Evolutionary conservation across 352 stramenopile species (phyloP), one percentile per base, ranked within the genome.

Genomic region (Thalassiosira mediterranea): DNA sequence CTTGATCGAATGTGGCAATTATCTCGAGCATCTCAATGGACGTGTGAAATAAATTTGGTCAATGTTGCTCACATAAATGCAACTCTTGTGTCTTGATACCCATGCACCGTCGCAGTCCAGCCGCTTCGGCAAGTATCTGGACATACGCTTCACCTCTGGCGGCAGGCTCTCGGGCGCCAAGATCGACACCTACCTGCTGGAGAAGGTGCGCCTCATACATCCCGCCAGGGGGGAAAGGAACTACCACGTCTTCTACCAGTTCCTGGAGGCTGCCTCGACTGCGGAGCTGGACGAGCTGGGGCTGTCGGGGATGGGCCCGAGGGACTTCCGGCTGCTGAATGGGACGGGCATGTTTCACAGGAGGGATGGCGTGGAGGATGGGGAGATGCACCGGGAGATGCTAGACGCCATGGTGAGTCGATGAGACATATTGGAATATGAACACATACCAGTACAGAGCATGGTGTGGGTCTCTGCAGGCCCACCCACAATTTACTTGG

Each of bases 201-300:
- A 98, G 74, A 97, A 97, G 60, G 95, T 97, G 31, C 93, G 96
- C 10, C 86, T 98, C 25, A 92, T 98, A 37, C 93, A 96, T 65
- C 96, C 95, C 11, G 94, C 97, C 49, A 87, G 86, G 17, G 91
- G 90, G 11, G 84, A 93, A 82, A 88, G 95, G 44, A 98, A 96
- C 72, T 98, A 97, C 81, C 96, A 98, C 80, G 94, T 98, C 72
- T 98, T 98, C 79, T 98, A 98, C 73, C 94, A 98, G 73, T 88
- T 98, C 34, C 87, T 91, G 19, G 71, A 72, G 40, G 80, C 95
- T 13, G 94, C 95, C 54, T 94, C 94, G 38, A 84, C 76, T 4
- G 86, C 91, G 25, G 84, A 93, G 26, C 83, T 90, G 21, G 64
- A 93, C 59, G 76, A 96, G 3, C 79, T 89, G 4, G 64, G 64